Percentiles rank a stretch among this genome's conserved stretches.
Evolutionary conservation across 352 stramenopile species (phyloP).

Genomic region (Phytophthora pistaciae): DNA sequence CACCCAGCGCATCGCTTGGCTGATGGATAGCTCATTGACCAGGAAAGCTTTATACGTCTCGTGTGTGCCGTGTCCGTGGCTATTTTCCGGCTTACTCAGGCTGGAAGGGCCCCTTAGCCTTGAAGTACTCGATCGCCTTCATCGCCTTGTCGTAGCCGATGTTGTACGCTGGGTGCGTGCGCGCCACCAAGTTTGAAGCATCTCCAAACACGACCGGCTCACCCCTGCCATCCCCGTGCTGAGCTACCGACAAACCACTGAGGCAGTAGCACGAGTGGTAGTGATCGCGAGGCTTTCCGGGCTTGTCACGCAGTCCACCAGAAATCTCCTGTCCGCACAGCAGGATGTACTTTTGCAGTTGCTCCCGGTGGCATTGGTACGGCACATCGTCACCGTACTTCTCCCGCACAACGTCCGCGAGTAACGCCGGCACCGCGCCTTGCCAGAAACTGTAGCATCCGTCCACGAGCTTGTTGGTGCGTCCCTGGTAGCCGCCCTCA

Average conservation of each 20-base stretch:
- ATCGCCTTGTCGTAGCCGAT: slow-evolving; percentile 90
- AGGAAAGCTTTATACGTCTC: slow-evolving; percentile 7
- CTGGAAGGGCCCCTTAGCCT: slow-evolving; percentile 60
- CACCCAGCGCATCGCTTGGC: slow-evolving; percentile 13
- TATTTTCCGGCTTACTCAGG: slow-evolving; percentile 29
- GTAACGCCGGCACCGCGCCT: slow-evolving; percentile 89
- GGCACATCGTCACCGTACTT: slow-evolving; percentile 42
- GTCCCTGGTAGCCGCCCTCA: slow-evolving; percentile 93
- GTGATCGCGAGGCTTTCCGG: slow-evolving; percentile 96
- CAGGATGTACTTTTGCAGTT: slow-evolving; percentile 94
- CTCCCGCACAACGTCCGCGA: slow-evolving; percentile 60
- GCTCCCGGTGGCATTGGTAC: slow-evolving; percentile 78
- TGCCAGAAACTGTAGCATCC: slow-evolving; percentile 99
- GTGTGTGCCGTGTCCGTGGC: slow-evolving; percentile 2
- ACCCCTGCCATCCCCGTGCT: slow-evolving; percentile 76
- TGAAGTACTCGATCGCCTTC: slow-evolving; percentile 76
- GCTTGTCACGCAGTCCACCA: slow-evolving; percentile 95
- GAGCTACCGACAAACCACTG: slow-evolving; percentile 94
- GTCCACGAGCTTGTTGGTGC: slow-evolving; percentile 99
- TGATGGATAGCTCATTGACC: slow-evolving; percentile 10
- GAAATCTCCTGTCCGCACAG: slow-evolving; percentile 95
- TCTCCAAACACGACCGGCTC: slow-evolving; percentile 65
- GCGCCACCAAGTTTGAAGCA: slow-evolving; percentile 75
- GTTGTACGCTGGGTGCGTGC: slow-evolving; percentile 94
- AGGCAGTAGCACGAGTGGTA: slow-evolving; percentile 99